Conservation (phyloP, 2,329 filamentous ascomycete species). For the Amylocarpus encephaloides region DNA sequence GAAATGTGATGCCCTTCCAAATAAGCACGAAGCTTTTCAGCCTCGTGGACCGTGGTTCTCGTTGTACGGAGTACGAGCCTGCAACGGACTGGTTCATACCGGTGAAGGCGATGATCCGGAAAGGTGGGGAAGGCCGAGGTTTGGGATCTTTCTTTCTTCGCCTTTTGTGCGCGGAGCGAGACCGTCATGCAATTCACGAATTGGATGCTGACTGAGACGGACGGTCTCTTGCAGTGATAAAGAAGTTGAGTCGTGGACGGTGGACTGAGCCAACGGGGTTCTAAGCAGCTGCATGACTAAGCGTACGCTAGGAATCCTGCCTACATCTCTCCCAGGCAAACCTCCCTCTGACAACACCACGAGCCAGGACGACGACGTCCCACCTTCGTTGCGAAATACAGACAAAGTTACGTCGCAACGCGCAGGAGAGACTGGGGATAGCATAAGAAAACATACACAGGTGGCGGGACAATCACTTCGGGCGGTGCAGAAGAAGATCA, state of each 20-base stretch:
- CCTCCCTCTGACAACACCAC: slow-evolving; percentile 25
- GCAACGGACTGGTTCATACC: too few species aligned
- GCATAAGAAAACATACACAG: slow-evolving; percentile 3
- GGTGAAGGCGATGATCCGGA: too few species aligned
- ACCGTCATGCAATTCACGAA: too few species aligned
- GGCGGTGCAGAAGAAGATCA: slow-evolving; percentile 9
- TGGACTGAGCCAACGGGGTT: neutral
- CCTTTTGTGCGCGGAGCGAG: too few species aligned
- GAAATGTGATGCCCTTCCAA: too few species aligned
- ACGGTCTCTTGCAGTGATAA: too few species aligned
- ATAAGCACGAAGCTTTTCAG: too few species aligned
- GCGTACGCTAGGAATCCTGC: slow-evolving; percentile 14
- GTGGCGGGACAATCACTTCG: slow-evolving; percentile 6
- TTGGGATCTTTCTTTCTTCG: too few species aligned
- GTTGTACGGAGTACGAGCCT: too few species aligned
- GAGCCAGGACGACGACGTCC: slow-evolving; percentile 16
- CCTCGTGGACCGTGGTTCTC: too few species aligned
- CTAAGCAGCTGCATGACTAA: slow-evolving; percentile 10
- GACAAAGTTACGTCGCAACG: slow-evolving; percentile 12
- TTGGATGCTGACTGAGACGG: neutral
- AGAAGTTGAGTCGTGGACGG: neutral
- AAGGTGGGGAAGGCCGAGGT: too few species aligned
- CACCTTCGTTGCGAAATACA: slow-evolving; percentile 9
- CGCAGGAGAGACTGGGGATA: slow-evolving; percentile 9
- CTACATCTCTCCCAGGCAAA: slow-evolving; percentile 23